A percentile compares a stretch with the other conserved stretches of the same genome.
Conservation (phyloP, 208 protist species). For the Blechomonas ayalai region DNA sequence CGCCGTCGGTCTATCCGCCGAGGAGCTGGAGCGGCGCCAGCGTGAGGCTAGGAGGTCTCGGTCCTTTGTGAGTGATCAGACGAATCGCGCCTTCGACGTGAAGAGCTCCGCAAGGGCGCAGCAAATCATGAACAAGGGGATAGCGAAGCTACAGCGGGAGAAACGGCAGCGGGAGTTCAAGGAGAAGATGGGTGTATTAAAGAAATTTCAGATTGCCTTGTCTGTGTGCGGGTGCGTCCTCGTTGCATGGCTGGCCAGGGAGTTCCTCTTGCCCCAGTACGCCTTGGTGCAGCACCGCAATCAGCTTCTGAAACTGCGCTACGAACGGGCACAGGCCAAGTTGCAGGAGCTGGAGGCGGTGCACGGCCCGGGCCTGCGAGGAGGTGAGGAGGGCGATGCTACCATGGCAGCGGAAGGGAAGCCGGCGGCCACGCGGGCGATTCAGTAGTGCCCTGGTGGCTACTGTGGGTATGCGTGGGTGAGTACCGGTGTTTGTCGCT, state of each 20-base stretch:
- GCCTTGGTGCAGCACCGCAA: slow-evolving; percentile 62
- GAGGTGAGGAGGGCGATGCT: neutral
- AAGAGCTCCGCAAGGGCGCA: slow-evolving; percentile 76
- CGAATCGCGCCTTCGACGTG: slow-evolving; percentile 53
- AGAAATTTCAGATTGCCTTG: slow-evolving; percentile 37
- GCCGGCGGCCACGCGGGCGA: no score
- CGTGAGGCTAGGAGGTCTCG: slow-evolving; percentile 38
- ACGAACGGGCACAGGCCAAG: slow-evolving; percentile 38
- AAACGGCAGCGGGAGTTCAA: slow-evolving; percentile 50
- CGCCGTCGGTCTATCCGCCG: slow-evolving; percentile 53
- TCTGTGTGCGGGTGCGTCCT: slow-evolving; percentile 24
- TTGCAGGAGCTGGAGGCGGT: slow-evolving; percentile 17
- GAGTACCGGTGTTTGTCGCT: no score
- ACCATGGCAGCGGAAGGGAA: neutral
- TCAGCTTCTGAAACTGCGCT: slow-evolving; percentile 42
- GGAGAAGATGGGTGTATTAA: slow-evolving; percentile 40
- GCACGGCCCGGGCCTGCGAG: neutral
- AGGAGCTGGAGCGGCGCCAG: slow-evolving; percentile 60
- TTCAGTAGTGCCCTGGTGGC: no score
- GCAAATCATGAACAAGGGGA: slow-evolving; percentile 75
- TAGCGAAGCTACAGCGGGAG: slow-evolving; percentile 50
- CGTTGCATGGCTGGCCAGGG: slow-evolving; percentile 30
- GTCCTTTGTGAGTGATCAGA: slow-evolving; percentile 32
- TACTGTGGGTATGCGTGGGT: no score
- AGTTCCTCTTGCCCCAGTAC: slow-evolving; percentile 65